These are phyloP conservation scores for Penicillium sp. DNA, from an alignment of 2,329 filamentous ascomycete genomes.

Conservation along the genomic window DNA sequence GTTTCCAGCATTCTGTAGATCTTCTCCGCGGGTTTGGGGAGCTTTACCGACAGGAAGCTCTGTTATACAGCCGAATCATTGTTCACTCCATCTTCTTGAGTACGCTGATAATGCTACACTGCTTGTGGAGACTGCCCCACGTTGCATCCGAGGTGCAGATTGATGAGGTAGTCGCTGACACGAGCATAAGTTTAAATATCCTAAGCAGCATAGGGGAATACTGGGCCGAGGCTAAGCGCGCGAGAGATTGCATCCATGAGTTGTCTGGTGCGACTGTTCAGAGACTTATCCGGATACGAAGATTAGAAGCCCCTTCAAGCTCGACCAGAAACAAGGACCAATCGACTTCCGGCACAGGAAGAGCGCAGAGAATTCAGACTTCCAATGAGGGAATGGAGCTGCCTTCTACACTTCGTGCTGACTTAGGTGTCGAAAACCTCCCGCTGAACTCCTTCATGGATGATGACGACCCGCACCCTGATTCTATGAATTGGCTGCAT, in stretches of 20 bases:
- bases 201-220: constrained; percentile 53
- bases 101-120: constrained; percentile 52
- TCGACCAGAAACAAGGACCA: background rate
- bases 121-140: constrained; percentile 47
- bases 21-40: constrained; percentile 43
- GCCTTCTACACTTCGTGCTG: background rate
- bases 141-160: constrained; percentile 40
- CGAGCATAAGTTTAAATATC: constrained; percentile 46
- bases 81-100: constrained; percentile 51
- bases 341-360: background rate
- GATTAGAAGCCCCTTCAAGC: constrained; percentile 17
- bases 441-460: constrained; percentile 19
- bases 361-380: background rate
- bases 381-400: background rate
- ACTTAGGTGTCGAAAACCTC: constrained; percentile 7
- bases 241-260: constrained; percentile 32
- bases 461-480: constrained; percentile 7
- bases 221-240: constrained; percentile 47
- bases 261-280: constrained; percentile 28
- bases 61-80: constrained; percentile 50
- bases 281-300: constrained; percentile 19
- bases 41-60: constrained; percentile 45
- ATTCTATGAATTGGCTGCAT: constrained; percentile 21
- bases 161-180: constrained; percentile 42
- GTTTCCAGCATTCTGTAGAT: constrained; percentile 45